Evolutionary conservation across 805 yeast species (phyloP), one percentile per base, ranked within the genome.

Genomic region (Yarrowia keelungensis): DNA sequence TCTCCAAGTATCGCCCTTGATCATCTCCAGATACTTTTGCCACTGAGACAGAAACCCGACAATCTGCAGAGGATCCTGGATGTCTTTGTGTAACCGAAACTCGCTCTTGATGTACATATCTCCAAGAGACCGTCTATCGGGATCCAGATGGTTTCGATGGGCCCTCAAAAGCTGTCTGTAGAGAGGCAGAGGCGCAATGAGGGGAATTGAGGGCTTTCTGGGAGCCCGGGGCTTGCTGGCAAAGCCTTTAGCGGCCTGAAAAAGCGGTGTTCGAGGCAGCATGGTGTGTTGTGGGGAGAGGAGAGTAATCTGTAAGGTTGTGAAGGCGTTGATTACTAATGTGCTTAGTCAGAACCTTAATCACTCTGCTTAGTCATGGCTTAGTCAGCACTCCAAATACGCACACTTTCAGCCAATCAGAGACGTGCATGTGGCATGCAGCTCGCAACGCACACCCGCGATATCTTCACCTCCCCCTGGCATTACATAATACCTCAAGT

Each of bases 1-100:
- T 73, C 81, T 78, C 95, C 94, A 90, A 59, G 81, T 81, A 12
- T 86, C 89, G 45, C 84, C 82, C 69, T 71, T 75, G 70, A 76
- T 73, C 38, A 74, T 72, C 72, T 79, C 81, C 12, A 76, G 74
- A 67, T 81, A 81, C 69, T 78, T 76, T 62, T 95, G 99, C 99
- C 99, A 95, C 70, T 91, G 89, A 0, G 97, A 87, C 71, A 95
- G 82, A 74, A 95, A 95, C 11, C 98, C 99, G 11, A 95, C 92
- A 42, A 95, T 92, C 75, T 94, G 97, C 32, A 92, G 82, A 3
- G 99, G 98, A 77, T 95, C 92, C 72, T 92, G 97, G 8, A 89
- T 84, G 59, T 81, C 78, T 70, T 87, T 85, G 79, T 95, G 99
- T 8, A 93, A 89, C 74, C 87, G 87, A 81, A 95, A 95, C 79